These are phyloP conservation scores for Linanthus parryae DNA, from an alignment of 148 eudicot species.

Conservation along the genomic window DNA sequence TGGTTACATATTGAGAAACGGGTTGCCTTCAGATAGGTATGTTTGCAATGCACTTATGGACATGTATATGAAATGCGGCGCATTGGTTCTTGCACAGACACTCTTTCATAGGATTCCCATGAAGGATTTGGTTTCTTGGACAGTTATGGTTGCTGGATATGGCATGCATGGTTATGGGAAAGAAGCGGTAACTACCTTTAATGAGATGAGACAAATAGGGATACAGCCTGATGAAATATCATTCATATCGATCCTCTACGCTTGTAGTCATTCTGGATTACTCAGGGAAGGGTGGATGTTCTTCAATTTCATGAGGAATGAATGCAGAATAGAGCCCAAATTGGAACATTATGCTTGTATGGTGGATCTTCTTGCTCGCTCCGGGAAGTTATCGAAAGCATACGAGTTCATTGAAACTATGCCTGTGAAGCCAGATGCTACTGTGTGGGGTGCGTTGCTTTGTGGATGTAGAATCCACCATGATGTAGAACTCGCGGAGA, in stretches of 20 bases:
- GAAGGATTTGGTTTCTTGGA: constrained; percentile 60
- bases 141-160: constrained; percentile 62
- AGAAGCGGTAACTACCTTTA: constrained; percentile 43
- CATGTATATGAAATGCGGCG: constrained; percentile 69
- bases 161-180: constrained; percentile 53
- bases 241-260: constrained; percentile 40
- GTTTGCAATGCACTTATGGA: constrained; percentile 61
- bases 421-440: constrained; percentile 47
- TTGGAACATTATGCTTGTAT: constrained; percentile 66
- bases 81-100: constrained; percentile 29
- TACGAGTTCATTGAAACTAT: constrained; percentile 39
- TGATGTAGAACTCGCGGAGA: constrained; percentile 56
- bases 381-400: constrained; percentile 49
- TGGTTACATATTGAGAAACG: constrained; percentile 34
- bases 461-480: constrained; percentile 57
- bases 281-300: constrained; percentile 45
- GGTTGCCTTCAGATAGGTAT: constrained; percentile 29
- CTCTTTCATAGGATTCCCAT: constrained; percentile 33
- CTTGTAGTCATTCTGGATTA: constrained; percentile 63
- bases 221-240: constrained; percentile 42
- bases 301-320: constrained; percentile 36
- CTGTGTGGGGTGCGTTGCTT: constrained; percentile 56
- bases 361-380: constrained; percentile 58
- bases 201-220: constrained; percentile 39
- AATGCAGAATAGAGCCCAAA: constrained; percentile 39